Conservation (phyloP, 495 filamentous ascomycete species). For the Aspergillus kassunensis region DNA sequence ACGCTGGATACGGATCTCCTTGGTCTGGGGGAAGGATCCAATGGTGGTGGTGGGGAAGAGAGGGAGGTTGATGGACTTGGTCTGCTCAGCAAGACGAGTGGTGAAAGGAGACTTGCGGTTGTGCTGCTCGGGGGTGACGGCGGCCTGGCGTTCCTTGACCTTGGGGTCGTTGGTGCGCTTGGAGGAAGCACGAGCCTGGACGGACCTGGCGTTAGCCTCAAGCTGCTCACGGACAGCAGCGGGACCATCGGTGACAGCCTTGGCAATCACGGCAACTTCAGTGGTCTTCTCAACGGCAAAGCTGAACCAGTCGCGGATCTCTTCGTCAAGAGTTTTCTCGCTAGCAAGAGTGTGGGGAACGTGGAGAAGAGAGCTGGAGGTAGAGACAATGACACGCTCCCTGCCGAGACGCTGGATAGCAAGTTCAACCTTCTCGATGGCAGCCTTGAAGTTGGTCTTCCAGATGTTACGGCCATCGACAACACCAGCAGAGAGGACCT, state of each 20-base stretch:
- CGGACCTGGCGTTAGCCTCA: constrained; percentile 89
- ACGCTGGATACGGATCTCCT: constrained; percentile 91
- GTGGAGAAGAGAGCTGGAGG: constrained; percentile 95
- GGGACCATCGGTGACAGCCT: constrained; percentile 88
- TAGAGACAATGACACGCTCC: constrained; percentile 93
- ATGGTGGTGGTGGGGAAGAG: constrained; percentile 99
- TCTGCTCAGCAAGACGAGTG: constrained; percentile 76
- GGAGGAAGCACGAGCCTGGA: constrained; percentile 83
- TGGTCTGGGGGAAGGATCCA: constrained; percentile 98
- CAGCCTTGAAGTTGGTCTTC: constrained; percentile 96
- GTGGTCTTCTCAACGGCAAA: constrained; percentile 92
- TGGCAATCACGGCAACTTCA: constrained; percentile 90
- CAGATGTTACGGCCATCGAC: constrained; percentile 99
- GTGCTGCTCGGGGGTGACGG: constrained; percentile 79
- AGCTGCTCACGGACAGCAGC: constrained; percentile 79
- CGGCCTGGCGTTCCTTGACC: constrained; percentile 90
- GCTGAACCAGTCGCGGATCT: constrained; percentile 97
- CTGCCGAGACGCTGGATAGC: constrained; percentile 91
- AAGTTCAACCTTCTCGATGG: constrained; percentile 81
- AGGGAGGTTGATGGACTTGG: constrained; percentile 82
- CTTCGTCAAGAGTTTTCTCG: constrained; percentile 92
- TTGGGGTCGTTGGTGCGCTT: constrained; percentile 92
- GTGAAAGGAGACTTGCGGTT: constrained; percentile 88
- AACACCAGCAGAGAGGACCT: constrained; percentile 87
- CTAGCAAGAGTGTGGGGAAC: constrained; percentile 93